These are phyloP conservation scores for Solanum raphanifolium DNA, from an alignment of 257 asterid genomes.

Conservation along the genomic window DNA sequence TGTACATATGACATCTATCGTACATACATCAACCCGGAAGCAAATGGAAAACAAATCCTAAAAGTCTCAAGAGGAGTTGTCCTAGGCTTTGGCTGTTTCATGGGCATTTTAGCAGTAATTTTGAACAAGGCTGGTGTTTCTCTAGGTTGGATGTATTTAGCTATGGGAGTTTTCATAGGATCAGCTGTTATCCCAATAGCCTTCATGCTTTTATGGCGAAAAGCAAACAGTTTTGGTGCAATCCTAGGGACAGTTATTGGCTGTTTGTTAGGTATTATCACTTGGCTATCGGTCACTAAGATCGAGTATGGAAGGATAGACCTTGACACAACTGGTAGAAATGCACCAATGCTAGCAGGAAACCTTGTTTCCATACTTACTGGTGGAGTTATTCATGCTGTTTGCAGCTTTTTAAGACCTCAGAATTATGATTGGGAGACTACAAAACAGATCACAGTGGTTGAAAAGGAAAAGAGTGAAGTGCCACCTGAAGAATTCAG, in stretches of 20 bases:
- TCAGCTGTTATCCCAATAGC: constrained; percentile 92
- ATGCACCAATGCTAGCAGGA: constrained; percentile 92
- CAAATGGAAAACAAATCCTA: constrained; percentile 68
- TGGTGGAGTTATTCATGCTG: constrained; percentile 70
- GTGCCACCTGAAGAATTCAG: constrained; percentile 46
- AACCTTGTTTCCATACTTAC: constrained; percentile 73
- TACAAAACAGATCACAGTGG: constrained; percentile 64
- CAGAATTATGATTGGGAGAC: constrained; percentile 80
- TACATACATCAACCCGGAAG: constrained; percentile 73
- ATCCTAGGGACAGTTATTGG: constrained; percentile 59
- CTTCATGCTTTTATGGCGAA: constrained; percentile 79
- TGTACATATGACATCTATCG: constrained; percentile 89
- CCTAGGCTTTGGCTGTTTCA: constrained; percentile 60
- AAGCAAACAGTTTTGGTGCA: constrained; percentile 77
- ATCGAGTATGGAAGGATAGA: constrained; percentile 66
- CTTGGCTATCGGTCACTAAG: constrained; percentile 73
- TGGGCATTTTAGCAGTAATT: constrained; percentile 82
- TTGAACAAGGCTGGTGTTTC: constrained; percentile 82
- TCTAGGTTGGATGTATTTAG: constrained; percentile 91
- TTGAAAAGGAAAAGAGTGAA: constrained; percentile 66
- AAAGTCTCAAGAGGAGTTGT: constrained; percentile 58
- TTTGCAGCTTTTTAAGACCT: constrained; percentile 63
- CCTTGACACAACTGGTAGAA: constrained; percentile 85
- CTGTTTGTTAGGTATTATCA: constrained; percentile 63
- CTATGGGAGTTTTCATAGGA: constrained; percentile 84